Conservation (phyloP, 805 yeast genomes). For the Metschnikowia baotianmanensis region DNA sequence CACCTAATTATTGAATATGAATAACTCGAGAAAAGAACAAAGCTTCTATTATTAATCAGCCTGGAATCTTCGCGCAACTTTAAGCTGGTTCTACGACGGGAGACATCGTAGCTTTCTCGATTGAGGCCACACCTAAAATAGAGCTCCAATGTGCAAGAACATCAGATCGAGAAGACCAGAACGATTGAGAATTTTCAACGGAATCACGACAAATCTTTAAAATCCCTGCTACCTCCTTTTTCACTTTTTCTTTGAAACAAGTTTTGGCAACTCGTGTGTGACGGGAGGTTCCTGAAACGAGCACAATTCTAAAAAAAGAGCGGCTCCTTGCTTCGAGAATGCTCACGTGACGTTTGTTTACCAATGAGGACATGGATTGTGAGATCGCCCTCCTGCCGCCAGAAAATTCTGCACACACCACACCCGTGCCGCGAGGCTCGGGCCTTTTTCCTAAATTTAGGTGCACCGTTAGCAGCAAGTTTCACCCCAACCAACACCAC, state of each 20-base stretch:
- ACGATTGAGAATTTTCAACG: background rate
- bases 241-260: no score
- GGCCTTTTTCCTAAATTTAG: constrained; percentile 5
- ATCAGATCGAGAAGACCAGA: background rate
- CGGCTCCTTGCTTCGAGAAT: background rate
- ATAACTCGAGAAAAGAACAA: no score
- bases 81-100: no score
- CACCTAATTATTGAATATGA: no score
- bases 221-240: no score
- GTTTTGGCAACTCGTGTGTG: no score
- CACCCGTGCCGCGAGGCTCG: background rate
- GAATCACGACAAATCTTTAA: no score
- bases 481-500: background rate
- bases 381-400: constrained; percentile 2
- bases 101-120: no score
- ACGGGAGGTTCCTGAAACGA: no score
- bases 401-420: constrained; percentile 11
- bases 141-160: background rate
- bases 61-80: no score
- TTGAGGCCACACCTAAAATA: no score
- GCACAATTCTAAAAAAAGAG: background rate
- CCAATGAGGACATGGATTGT: background rate
- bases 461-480: background rate
- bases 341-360: constrained; percentile 15
- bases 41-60: no score